Evolutionary conservation across 1,284 basidiomycete genomes (phyloP), one percentile per base, ranked within the genome.

Genomic region (Moesziomyces parantarcticus): DNA sequence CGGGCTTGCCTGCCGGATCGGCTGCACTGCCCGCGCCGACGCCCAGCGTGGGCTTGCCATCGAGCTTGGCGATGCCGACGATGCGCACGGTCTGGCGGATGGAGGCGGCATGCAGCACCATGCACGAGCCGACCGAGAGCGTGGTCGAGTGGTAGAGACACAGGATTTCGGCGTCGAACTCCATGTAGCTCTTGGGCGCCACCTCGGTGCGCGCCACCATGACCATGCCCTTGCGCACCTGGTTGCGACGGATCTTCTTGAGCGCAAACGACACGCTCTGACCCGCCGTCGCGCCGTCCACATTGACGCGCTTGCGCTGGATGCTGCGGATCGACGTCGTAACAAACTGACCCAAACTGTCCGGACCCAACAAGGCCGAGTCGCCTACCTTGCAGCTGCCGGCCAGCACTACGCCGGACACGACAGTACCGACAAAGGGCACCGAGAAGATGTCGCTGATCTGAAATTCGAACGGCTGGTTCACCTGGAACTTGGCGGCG

Each of bases 221-320:
- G 89, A 87, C 85, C 78, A 76, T 79, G 47, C 94, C 95, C 85
- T 98, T 99, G 60, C 97, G 87, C 9, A 98, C 90, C 46, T 91
- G 89, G 8, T 89, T 88, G 53, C 93, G 86, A 51, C 92, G 88
- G 65, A 97, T 90, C 51, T 93, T 88, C 87, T 99, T 99, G 25
- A 99, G 86, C 5, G 95, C 97, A 58, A 97, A 88, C 23, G 93
- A 93, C 10, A 98, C 94, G 58, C 92, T 93, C 85, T 99, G 96
- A 1, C 96, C 96, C 0, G 96, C 97, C 75, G 61, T 93, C 0
- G 93, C 96, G 11, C 88, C 88, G 25, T 88, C 88, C 9, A 99
- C 94, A 52, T 90, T 88, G 26, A 92, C 93, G 41, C 93, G 87
- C 85, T 98, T 99, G 51, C 95, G 88, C 85, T 99, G 95, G 85